These are phyloP conservation scores for Ophiostoma quercus DNA, from an alignment of 2,329 filamentous ascomycete species.

Conservation along the genomic window DNA sequence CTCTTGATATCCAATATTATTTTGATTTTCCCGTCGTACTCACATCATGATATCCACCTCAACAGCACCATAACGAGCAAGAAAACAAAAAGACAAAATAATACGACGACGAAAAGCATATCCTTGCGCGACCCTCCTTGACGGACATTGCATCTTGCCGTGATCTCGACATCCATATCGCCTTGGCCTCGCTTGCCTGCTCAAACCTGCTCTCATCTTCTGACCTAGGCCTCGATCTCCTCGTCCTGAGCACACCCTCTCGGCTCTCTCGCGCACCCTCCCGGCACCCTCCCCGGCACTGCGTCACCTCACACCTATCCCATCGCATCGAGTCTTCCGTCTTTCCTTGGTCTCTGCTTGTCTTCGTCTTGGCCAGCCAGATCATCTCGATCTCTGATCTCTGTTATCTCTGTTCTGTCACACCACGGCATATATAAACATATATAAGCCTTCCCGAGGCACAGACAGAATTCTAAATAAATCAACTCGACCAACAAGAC, in stretches of 20 bases:
- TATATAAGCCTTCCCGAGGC: not conserved
- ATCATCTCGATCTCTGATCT: not conserved
- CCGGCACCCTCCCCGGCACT: not conserved
- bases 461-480: not conserved
- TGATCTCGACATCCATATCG: not conserved
- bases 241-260: too few relatives aligned
- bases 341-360: not conserved
- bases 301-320: not conserved
- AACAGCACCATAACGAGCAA: not conserved
- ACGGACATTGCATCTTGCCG: not conserved
- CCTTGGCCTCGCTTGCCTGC: not conserved
- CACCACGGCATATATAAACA: not conserved
- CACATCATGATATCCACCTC: not conserved
- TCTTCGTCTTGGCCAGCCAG: not conserved
- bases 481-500: not conserved
- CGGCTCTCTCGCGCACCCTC: not conserved
- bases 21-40: not conserved
- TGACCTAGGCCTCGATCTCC: not conserved
- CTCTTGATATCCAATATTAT: too few relatives aligned
- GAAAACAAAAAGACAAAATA: not conserved
- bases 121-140: conserved; percentile 3
- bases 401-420: not conserved
- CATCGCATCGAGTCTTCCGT: not conserved
- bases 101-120: not conserved
- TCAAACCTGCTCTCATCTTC: conserved; percentile 2